Base-by-base conservation (phyloP, 305 asterid genomes). In the Nicotiana rustica region DNA sequence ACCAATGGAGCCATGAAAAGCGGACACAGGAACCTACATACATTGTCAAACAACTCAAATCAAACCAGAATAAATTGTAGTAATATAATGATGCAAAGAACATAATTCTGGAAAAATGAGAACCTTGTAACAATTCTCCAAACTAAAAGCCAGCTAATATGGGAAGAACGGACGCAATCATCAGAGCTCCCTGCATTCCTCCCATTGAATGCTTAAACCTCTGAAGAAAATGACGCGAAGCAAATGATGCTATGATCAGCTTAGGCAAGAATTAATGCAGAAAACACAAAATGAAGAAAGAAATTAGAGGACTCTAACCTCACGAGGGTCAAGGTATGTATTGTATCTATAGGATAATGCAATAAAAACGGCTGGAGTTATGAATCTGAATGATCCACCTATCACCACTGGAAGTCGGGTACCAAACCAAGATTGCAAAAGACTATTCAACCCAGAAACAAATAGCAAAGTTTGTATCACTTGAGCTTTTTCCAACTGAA, bases 1-100 rank as follows among this genome's bases (percentile, higher is more conserved):
- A 96, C 91, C 77, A 94, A 88, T 86, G 99, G 99, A 83, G 89
- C 95, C 77, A 93, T 93, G 64, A 98, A 91, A 88, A 96, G 99
- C 71, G 99, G 99, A 87, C 95, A 88, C 84, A 96, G 49, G 83
- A 89, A 89, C 90, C 99, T 95, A 78, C 86, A 90, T 49, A 78
- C 87, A 90, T 56, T 35, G 66, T 85, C 56, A 83, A 67, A 81
- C 65, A 17, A 75, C 52, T 25, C 10, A 2, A 15, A 83, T 41
- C 66, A 41, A 86, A 77, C 68, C 10, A 33, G 36, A 25, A 52
- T 29, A 76, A 83, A 56, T 79, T 25, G 15, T 44, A 60, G 17
- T 13, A 25, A 36, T 55, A 67, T 1, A 19, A 70, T 70, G 77
- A n/a, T 70, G 10, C 15, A 56, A 66, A 44, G 9, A 31, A 62